Evolutionary conservation across 2,329 filamentous ascomycete genomes (phyloP), one percentile per base, ranked within the genome.

Genomic region (Phialemoniopsis sp.): DNA sequence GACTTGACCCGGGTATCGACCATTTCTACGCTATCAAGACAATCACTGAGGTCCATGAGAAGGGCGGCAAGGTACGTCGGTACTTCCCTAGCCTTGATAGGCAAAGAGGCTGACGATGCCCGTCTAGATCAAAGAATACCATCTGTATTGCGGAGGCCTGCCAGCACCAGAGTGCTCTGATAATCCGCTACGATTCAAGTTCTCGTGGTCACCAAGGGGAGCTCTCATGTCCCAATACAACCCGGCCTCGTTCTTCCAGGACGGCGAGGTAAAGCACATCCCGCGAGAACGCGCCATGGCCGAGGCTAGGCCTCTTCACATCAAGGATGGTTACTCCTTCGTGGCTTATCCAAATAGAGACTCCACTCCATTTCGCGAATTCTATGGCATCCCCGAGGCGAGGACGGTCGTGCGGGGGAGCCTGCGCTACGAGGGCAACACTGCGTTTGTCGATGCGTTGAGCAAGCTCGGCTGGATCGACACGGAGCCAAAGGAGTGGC

Each of bases 301-400:
- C 34, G 72, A 71, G 38, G 82, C 83, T 10, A 77, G 80, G 62
- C 80, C 82, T 16, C 86, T 85, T 67, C 74, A 72, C 57, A 82
- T 85, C 62, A 16, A 47, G 16, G 47, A 50, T 6, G 49, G 52
- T 1, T 86, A 78, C 55, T 77, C 79, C 7, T 85, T 86, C 54
- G 78, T 86, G 40, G 82, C 79, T 9, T 87, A 87, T 60, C 80
- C 80, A 30, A 87, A 87, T 68, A 69, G 82, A 45, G 77, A 87
- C 63, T 83, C 77, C 21, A 78, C 76, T 1, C 72, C 76, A 1
- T 87, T 81, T 70, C 72, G 72, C 40, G 76, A 85, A 64, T 73
- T 78, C 43, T 96, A 96, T 77, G 68, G 80, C 64, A 96, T 96
- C 57, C 89, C 90, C 37, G 91, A 97, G 70, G 89, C 88, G 13